Evolutionary conservation across 495 filamentous ascomycete species (phyloP), one percentile per base, ranked within the genome.

Genomic region (Trichocladium antarcticum): DNA sequence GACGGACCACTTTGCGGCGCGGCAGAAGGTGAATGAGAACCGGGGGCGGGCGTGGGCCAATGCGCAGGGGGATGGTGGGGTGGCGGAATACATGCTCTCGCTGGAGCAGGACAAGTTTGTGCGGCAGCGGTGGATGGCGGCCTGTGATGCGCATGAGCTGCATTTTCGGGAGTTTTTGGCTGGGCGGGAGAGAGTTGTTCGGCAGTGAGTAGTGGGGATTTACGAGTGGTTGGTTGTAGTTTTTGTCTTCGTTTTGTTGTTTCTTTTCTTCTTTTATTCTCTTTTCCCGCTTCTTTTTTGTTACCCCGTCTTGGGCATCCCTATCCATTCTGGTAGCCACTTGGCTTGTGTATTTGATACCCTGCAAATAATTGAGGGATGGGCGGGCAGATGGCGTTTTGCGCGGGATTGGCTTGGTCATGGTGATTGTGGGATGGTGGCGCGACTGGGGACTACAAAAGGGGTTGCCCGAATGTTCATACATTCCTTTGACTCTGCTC

Each of bases 31-130:
- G 19, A 65, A 75, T 11, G 72, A 77, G 31, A 44, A 39, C n/a
- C 47, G 49, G 11, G 52, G 49, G 34, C 55, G 46, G 47, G 56
- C 66, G 45, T 92, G 79, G 81, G 68, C 84, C 38, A 69, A 65
- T 34, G 63, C 71, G 2, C 57, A 70, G 5, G 79, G 81, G 7
- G 79, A 82, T 45, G 51, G 53, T 17, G 58, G 41, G 15, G 60
- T 59, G 9, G 57, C 63, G 20, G 74, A 74, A 5, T 92, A 92
- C 54, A 42, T 80, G 51, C 59, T 65, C 24, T 73, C 72, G 7
- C 57, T 87, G 21, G 73, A 81, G 56, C 74, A 87, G 61, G 84
- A 90, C 59, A 69, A 71, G 38, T 62, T 57, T 27, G 76, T 87
- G 1, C 64, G 79, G 24, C 69, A 74, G 54, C 73, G 78, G 50